phyloP scores from a whole-genome alignment of 2,329 filamentous ascomycete species.

The Colletotrichum somersetense region DNA sequence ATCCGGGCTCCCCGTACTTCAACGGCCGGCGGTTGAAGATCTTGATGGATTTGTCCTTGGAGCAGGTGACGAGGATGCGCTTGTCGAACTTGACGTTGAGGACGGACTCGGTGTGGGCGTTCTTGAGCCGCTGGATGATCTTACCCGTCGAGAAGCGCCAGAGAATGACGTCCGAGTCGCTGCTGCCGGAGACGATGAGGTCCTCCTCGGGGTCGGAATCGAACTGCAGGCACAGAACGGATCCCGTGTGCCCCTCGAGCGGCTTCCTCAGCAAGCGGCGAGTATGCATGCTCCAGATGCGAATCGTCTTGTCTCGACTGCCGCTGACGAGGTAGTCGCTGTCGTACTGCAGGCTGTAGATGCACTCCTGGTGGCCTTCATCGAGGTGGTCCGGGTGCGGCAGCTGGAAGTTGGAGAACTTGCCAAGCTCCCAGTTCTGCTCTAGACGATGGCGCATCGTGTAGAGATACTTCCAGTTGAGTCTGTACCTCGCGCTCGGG shows the following conservation, averaged over 20 bases:
- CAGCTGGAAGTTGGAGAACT: constrained; percentile 87
- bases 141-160: constrained; percentile 95
- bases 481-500: constrained; percentile 64
- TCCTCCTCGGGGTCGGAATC: constrained; percentile 90
- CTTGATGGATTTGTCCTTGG: constrained; percentile 97
- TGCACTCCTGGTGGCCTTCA: constrained; percentile 91
- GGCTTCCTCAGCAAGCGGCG: constrained; percentile 81
- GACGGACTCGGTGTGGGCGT: constrained; percentile 90
- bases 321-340: constrained; percentile 91
- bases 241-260: constrained; percentile 82
- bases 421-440: constrained; percentile 89
- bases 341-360: constrained; percentile 94
- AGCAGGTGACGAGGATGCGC: constrained; percentile 93
- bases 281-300: constrained; percentile 90
- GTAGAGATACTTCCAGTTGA: constrained; percentile 96
- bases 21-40: constrained; percentile 88
- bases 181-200: constrained; percentile 94
- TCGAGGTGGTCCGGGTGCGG: constrained; percentile 84
- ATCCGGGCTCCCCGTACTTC: constrained; percentile 70
- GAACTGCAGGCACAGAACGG: constrained; percentile 95
- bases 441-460: constrained; percentile 87
- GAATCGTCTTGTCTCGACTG: constrained; percentile 87
- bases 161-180: constrained; percentile 89
- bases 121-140: constrained; percentile 79
- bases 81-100: constrained; percentile 94